Evolutionary conservation across 352 stramenopile species (phyloP).

Genomic region (Pythium oligandrum): DNA sequence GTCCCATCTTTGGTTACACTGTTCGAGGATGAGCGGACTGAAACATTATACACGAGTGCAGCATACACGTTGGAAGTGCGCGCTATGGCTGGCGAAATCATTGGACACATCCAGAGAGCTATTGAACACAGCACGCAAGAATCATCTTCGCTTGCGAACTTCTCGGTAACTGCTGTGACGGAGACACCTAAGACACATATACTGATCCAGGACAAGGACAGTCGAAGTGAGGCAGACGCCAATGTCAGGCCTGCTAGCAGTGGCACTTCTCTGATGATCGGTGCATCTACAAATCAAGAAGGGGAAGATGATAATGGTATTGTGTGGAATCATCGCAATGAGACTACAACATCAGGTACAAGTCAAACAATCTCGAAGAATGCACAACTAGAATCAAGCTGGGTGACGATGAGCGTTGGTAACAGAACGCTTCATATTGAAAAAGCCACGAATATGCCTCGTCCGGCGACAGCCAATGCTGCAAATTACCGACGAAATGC

Average conservation of each 20-base stretch:
- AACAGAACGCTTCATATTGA: conserved; percentile 18
- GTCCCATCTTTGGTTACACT: conserved; percentile 7
- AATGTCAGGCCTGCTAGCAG: no score
- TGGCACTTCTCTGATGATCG: no score
- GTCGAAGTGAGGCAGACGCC: no score
- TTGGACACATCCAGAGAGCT: conserved; percentile 3
- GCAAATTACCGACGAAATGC: conserved; percentile 8
- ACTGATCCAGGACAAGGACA: background rate
- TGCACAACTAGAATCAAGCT: background rate
- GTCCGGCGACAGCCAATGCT: conserved; percentile 10
- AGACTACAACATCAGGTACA: background rate
- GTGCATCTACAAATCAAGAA: no score
- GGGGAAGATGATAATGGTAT: no score
- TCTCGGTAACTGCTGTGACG: conserved; percentile 1
- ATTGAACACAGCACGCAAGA: conserved; percentile 1
- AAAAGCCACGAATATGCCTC: background rate
- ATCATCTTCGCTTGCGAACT: conserved; percentile 1
- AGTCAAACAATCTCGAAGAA: conserved; percentile 2
- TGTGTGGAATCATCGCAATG: background rate
- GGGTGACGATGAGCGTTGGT: conserved; percentile 17
- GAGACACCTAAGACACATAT: background rate
- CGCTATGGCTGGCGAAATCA: conserved; percentile 5
- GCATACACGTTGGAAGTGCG: background rate
- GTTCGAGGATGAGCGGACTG: conserved; percentile 7
- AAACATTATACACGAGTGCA: no score